Conservation (phyloP, 208 protist genomes). For the Wallacemonas rigidus region DNA sequence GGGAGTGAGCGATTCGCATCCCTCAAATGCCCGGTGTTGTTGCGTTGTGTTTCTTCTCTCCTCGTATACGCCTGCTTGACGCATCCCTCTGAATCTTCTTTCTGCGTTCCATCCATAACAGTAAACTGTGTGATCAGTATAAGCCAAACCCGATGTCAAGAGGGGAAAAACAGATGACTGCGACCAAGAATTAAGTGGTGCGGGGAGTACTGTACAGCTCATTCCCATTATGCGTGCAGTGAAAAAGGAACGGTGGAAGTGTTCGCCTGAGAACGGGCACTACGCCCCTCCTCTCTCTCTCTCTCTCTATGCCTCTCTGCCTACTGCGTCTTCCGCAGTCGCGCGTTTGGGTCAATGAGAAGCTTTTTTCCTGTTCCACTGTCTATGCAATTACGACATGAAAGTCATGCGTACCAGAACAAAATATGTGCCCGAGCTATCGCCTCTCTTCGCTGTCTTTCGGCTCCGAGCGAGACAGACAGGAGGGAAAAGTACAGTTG, state of each 20-base stretch:
- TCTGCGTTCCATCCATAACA: not conserved
- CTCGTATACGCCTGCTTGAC: too few species aligned
- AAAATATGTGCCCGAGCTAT: too few species aligned
- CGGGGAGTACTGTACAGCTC: not conserved
- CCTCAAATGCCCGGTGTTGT: too few species aligned
- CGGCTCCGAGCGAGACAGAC: too few species aligned
- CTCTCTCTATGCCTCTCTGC: too few species aligned
- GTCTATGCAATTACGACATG: not conserved
- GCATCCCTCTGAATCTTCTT: not conserved
- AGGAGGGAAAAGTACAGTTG: too few species aligned
- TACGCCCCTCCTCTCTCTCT: not conserved
- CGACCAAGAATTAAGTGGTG: not conserved
- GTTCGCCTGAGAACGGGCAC: not conserved
- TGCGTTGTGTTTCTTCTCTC: too few species aligned
- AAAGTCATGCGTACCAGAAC: not conserved
- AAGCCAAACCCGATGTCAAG: not conserved
- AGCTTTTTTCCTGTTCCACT: not conserved
- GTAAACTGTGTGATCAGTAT: not conserved
- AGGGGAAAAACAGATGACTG: not conserved
- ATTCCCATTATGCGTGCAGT: too few species aligned
- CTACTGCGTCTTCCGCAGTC: too few species aligned
- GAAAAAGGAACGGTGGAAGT: not conserved
- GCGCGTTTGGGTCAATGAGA: not conserved
- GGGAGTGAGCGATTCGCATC: not conserved
- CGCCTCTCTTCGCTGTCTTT: too few species aligned